Conservation (phyloP, 2,329 filamentous ascomycete species). For the Raffaelea albimanens region DNA sequence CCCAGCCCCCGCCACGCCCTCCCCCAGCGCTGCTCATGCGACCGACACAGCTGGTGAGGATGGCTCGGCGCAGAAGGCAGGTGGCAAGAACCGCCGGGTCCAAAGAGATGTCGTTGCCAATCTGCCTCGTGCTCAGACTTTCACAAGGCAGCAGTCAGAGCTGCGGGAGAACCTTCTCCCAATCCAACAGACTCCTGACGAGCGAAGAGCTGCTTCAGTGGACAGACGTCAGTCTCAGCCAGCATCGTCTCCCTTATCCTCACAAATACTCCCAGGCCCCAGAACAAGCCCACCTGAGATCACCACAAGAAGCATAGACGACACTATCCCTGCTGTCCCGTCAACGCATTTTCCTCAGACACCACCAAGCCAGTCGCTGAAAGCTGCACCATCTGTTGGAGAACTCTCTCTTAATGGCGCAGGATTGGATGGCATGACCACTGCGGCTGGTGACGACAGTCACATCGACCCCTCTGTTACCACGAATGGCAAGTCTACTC, state of each 20-base stretch:
- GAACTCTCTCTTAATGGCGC: no score
- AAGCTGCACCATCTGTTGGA: conserved; percentile 15
- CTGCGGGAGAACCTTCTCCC: conserved; percentile 63
- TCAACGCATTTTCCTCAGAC: conserved; percentile 15
- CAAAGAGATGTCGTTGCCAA: conserved; percentile 63
- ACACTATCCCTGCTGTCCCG: conserved; percentile 1
- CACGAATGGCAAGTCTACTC: no score
- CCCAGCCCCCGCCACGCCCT: no score
- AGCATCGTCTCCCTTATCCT: conserved; percentile 25
- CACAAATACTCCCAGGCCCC: conserved; percentile 18
- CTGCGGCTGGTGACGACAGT: no score
- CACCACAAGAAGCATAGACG: background rate
- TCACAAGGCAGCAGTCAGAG: conserved; percentile 77
- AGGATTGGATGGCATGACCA: no score
- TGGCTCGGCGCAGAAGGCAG: background rate
- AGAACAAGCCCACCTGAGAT: conserved; percentile 33
- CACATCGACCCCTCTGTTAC: no score
- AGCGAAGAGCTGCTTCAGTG: conserved; percentile 63
- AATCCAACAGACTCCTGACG: conserved; percentile 50
- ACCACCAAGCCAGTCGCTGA: conserved; percentile 23
- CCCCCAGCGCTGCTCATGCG: background rate
- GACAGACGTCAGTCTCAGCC: conserved; percentile 33
- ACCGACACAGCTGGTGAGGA: background rate
- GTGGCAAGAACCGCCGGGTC: conserved; percentile 25
- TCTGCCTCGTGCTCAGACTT: conserved; percentile 67